These are phyloP conservation scores for Dacryopinax spathularia DNA, from an alignment of 768 basidiomycete species.

Conservation along the genomic window DNA sequence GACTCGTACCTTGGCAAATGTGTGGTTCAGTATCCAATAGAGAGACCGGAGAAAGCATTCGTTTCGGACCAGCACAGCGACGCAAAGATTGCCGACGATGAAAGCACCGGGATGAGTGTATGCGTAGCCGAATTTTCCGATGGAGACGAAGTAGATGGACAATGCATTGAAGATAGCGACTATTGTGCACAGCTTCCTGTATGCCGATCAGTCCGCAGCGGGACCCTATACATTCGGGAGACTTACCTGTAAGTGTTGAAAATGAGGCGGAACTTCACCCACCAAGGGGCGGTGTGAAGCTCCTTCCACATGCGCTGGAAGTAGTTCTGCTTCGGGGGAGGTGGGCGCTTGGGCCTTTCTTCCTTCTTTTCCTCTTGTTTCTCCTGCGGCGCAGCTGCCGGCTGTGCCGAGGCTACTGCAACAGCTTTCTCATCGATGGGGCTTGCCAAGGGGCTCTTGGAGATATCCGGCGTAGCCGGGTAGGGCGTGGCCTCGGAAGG, in stretches of 20 bases:
- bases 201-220: neutral
- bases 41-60: slow-evolving; percentile 68
- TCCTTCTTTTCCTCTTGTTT: neutral
- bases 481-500: neutral
- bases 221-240: neutral
- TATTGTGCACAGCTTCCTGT: neutral
- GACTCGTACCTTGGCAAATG: slow-evolving; percentile 52
- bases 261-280: slow-evolving; percentile 2
- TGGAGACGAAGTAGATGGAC: neutral
- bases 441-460: neutral
- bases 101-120: slow-evolving; percentile 35
- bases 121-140: neutral
- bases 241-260: neutral
- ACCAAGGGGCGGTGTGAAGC: neutral
- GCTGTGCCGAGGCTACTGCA: neutral
- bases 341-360: neutral
- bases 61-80: slow-evolving; percentile 63
- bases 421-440: neutral
- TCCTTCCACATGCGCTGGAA: neutral
- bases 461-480: neutral
- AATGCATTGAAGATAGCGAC: neutral
- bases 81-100: slow-evolving; percentile 57
- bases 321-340: slow-evolving; percentile 1
- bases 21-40: slow-evolving; percentile 54
- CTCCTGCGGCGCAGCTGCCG: neutral